Conservation (phyloP, 2,329 filamentous ascomycete genomes). For the Alternaria rosae region DNA sequence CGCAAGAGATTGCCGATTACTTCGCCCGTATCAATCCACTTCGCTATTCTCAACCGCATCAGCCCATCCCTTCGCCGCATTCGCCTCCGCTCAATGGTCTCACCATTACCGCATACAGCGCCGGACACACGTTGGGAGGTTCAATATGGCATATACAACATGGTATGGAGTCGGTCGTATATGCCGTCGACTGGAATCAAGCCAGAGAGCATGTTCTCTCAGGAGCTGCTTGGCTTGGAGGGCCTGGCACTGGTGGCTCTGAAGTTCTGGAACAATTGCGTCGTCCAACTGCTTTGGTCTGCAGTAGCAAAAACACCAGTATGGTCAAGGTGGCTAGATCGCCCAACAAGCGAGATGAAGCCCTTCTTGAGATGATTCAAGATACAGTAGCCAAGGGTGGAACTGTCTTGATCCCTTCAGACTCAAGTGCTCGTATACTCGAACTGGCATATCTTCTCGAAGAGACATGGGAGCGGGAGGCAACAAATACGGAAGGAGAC, state of each 20-base stretch:
- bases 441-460: conserved; percentile 93
- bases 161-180: conserved; percentile 94
- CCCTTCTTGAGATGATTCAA: conserved; percentile 79
- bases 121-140: conserved; percentile 92
- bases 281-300: conserved; percentile 92
- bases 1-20: conserved; percentile 90
- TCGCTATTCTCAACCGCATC: conserved; percentile 96
- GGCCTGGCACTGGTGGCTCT: conserved; percentile 77
- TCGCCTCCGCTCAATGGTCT: conserved; percentile 89
- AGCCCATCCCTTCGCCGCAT: conserved; percentile 84
- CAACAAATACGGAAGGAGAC: conserved; percentile 39
- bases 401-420: conserved; percentile 90
- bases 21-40: conserved; percentile 90
- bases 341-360: conserved; percentile 82
- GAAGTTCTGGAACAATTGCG: conserved; percentile 93
- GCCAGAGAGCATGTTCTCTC: conserved; percentile 94
- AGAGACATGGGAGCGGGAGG: conserved; percentile 74
- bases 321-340: conserved; percentile 74
- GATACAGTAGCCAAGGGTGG: conserved; percentile 83
- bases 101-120: conserved; percentile 95
- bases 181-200: conserved; percentile 98
- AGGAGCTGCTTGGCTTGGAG: conserved; percentile 91
- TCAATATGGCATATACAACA: conserved; percentile 99
- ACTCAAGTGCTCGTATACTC: conserved; percentile 92
- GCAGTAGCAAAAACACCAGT: conserved; percentile 83